phyloP scores from a whole-genome alignment of 108 stramenopile species.

The Skeletonema potamos region DNA sequence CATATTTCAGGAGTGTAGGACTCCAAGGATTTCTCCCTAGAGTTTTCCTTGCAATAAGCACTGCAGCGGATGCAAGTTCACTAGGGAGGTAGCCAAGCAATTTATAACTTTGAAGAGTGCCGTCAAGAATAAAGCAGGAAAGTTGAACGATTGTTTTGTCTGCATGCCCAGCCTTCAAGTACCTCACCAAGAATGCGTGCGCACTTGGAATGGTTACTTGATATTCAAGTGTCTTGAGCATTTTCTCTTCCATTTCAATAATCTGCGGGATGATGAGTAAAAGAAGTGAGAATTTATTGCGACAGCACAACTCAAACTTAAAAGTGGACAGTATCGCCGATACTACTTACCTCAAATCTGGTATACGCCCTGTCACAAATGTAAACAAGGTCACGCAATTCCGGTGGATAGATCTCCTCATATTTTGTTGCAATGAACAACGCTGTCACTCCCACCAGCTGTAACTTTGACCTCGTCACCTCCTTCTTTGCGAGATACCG shows the following conservation, averaged over 20 bases:
- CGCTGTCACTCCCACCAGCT: slow-evolving; percentile 97
- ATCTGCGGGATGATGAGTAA: slow-evolving; percentile 51
- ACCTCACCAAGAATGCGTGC: slow-evolving; percentile 90
- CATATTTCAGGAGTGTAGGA: slow-evolving; percentile 83
- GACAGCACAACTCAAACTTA: no score
- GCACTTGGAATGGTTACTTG: slow-evolving; percentile 90
- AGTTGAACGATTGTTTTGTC: slow-evolving; percentile 85
- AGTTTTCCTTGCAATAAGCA: slow-evolving; percentile 84
- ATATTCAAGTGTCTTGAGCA: slow-evolving; percentile 83
- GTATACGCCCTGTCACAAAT: slow-evolving; percentile 96
- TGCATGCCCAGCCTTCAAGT: slow-evolving; percentile 89
- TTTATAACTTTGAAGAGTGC: slow-evolving; percentile 84
- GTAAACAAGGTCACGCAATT: slow-evolving; percentile 96
- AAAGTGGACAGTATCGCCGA: not conserved
- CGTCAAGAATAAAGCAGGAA: slow-evolving; percentile 85
- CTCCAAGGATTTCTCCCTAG: slow-evolving; percentile 82
- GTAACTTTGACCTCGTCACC: slow-evolving; percentile 86
- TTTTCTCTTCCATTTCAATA: slow-evolving; percentile 88
- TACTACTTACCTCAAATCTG: slow-evolving; percentile 58
- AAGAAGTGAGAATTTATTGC: not conserved
- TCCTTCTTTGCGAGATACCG: slow-evolving; percentile 80
- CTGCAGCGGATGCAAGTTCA: slow-evolving; percentile 86
- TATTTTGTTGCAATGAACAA: slow-evolving; percentile 98
- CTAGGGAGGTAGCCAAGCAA: slow-evolving; percentile 87
- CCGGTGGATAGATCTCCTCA: slow-evolving; percentile 99